phyloP scores from a whole-genome alignment of 2,329 filamentous ascomycete species.

The Curvularia eragrostidis region DNA sequence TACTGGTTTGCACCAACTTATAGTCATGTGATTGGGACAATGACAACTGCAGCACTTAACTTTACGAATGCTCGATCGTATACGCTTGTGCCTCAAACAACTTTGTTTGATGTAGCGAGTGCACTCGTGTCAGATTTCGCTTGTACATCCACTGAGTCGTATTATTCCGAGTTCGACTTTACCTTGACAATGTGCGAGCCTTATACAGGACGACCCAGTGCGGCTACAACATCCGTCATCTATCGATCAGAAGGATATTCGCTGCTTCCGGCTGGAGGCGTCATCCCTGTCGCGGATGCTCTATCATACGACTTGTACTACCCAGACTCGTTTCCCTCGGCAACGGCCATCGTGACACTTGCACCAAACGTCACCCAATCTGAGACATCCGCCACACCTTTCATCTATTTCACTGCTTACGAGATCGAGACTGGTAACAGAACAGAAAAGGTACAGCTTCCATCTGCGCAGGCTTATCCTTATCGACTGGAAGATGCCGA shows the following conservation, averaged over 20 bases:
- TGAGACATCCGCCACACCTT: slow-evolving; percentile 48
- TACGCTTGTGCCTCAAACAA: slow-evolving; percentile 30
- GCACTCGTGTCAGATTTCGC: slow-evolving; percentile 31
- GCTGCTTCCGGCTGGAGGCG: slow-evolving; percentile 31
- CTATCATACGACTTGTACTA: slow-evolving; percentile 24
- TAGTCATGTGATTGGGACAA: slow-evolving; percentile 26
- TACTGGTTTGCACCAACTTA: slow-evolving; percentile 46
- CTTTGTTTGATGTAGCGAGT: slow-evolving; percentile 36
- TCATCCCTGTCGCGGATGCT: slow-evolving; percentile 28
- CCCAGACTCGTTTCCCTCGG: slow-evolving; percentile 20
- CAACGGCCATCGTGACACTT: slow-evolving; percentile 33
- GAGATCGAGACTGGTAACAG: slow-evolving; percentile 49
- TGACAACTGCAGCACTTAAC: slow-evolving; percentile 27
- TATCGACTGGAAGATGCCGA: slow-evolving; percentile 46
- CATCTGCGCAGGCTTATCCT: slow-evolving; percentile 46
- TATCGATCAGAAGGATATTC: slow-evolving; percentile 29
- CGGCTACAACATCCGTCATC: slow-evolving; percentile 40
- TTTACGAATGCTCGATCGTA: slow-evolving; percentile 26
- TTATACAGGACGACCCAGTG: slow-evolving; percentile 42
- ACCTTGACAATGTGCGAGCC: slow-evolving; percentile 31
- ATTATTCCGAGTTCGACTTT: slow-evolving; percentile 30
- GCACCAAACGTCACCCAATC: slow-evolving; percentile 32
- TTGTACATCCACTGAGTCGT: slow-evolving; percentile 31
- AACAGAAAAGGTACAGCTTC: slow-evolving; percentile 47
- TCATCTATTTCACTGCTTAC: slow-evolving; percentile 54